Percentiles rank a stretch among this genome's conserved stretches.
Conservation (phyloP, 495 filamentous ascomycete species). For the Beverwykella pulmonaria region DNA sequence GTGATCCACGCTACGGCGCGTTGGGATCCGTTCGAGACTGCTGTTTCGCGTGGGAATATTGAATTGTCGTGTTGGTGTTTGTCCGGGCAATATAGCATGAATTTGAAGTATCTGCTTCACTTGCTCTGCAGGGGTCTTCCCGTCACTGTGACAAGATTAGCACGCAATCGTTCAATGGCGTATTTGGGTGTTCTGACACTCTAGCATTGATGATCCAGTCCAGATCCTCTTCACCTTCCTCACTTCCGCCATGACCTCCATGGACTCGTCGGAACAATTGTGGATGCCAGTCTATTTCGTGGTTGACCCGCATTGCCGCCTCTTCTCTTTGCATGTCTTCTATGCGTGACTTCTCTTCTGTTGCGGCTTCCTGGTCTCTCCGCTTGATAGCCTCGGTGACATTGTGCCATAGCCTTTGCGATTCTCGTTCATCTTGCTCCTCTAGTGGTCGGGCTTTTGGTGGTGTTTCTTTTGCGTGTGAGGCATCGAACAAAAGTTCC, state of each 20-base stretch:
- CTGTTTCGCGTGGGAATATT: constrained; percentile 49
- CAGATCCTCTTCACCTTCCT: constrained; percentile 83
- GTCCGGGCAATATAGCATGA: constrained; percentile 80
- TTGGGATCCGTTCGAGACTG: constrained; percentile 36
- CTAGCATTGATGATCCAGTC: constrained; percentile 94
- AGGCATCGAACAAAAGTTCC: constrained; percentile 86
- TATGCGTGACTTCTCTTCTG: constrained; percentile 91
- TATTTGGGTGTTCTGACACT: constrained; percentile 57
- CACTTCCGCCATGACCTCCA: constrained; percentile 69
- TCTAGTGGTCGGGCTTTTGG: constrained; percentile 75
- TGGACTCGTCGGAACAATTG: constrained; percentile 76
- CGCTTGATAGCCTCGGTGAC: constrained; percentile 79
- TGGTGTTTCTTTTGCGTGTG: constrained; percentile 70
- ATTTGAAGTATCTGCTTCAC: constrained; percentile 83
- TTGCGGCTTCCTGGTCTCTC: constrained; percentile 84
- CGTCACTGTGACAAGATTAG: constrained; percentile 55
- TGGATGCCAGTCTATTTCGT: constrained; percentile 88
- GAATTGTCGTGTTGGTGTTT: constrained; percentile 52
- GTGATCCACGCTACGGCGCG: background rate
- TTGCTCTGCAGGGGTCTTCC: constrained; percentile 69
- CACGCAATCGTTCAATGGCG: background rate
- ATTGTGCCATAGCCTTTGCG: constrained; percentile 79
- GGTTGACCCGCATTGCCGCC: constrained; percentile 75
- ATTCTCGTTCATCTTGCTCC: constrained; percentile 90
- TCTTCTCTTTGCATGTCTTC: constrained; percentile 91